Evolutionary conservation across 2,329 filamentous ascomycete species (phyloP), one percentile per base, ranked within the genome.

Genomic region (Trichocomaceae sp.): DNA sequence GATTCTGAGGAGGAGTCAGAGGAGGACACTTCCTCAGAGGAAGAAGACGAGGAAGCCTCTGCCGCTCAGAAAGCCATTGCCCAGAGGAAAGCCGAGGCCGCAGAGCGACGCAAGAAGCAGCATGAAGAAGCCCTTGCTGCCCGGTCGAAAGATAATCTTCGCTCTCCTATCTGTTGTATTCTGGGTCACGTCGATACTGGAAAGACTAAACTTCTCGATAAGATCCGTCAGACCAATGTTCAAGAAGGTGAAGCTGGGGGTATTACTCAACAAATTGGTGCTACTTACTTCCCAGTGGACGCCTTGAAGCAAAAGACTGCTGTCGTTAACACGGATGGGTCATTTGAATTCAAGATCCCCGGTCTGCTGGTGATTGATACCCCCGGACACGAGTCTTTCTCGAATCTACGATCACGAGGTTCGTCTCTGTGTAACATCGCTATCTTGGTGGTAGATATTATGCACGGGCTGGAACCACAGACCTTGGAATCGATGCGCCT

Each of bases 361-460:
- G 93, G 93, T 81, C 83, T 99, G 54, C 77, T 99, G 62, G 85
- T 99, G 67, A 99, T 99, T 67, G 93, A 99, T 75, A 99, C 93
- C 0, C 95, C 93, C 66, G 93, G 93, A 77, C 93, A 99, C 90
- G 93, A 99, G 83, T 99, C 93, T 67, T 99, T 99, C 83, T 96
- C 92, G 60, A 99, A 99, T 76, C 77, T 99, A 61, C 88, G 95
- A 67, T 96, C 92, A 62, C 85, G 95, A 76, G 93, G 93, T 76
- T 97, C 93, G 41, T 97, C 91, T 13, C 88, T 99, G 57, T 99
- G 95, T 75, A 99, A 99, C 79, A 99, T 99, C 75, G 93, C 93
- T 65, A 99, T 99, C 70, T 79, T 99, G 62, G 95, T 99, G 42
- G 92, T 99, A 63, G 93, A 99, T 78, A 99, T 99, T 67, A 97